These are phyloP conservation scores for Ampelocalamus luodianensis DNA, from an alignment of 176 grass and related monocot genomes.

Conservation along the genomic window DNA sequence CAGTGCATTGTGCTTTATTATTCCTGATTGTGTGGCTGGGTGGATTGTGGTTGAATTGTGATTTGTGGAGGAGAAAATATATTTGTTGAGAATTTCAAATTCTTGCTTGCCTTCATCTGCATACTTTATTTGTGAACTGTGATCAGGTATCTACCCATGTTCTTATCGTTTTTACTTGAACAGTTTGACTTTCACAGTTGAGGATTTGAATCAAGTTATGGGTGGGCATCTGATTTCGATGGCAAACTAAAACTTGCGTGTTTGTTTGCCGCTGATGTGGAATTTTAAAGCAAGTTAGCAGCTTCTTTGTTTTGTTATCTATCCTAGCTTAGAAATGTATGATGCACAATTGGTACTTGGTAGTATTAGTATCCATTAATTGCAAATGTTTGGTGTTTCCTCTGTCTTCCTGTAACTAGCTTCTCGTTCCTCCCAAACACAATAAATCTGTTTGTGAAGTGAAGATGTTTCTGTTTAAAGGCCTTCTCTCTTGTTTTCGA, in stretches of 20 bases:
- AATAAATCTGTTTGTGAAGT: neutral
- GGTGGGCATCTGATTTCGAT: neutral
- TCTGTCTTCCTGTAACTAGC: neutral
- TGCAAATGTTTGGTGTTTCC: neutral
- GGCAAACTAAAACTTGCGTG: neutral
- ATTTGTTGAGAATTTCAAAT: neutral
- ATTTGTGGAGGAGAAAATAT: neutral
- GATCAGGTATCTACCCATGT: neutral
- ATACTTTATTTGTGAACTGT: constrained; percentile 5
- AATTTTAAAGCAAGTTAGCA: constrained; percentile 7
- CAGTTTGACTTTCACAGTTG: neutral
- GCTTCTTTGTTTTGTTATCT: neutral
- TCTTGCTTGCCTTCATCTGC: neutral
- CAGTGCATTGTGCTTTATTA: neutral
- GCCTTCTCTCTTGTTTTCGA: neutral
- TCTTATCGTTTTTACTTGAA: neutral
- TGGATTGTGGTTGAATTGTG: neutral
- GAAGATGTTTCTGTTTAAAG: neutral
- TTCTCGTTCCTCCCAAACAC: neutral
- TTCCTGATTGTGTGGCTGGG: neutral
- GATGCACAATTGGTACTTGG: neutral
- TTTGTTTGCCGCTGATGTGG: neutral
- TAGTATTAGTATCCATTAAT: neutral
- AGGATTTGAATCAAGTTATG: neutral
- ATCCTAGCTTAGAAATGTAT: neutral